These are phyloP conservation scores for Diaporthe helianthi DNA, from an alignment of 2,329 filamentous ascomycete genomes.

Conservation along the genomic window DNA sequence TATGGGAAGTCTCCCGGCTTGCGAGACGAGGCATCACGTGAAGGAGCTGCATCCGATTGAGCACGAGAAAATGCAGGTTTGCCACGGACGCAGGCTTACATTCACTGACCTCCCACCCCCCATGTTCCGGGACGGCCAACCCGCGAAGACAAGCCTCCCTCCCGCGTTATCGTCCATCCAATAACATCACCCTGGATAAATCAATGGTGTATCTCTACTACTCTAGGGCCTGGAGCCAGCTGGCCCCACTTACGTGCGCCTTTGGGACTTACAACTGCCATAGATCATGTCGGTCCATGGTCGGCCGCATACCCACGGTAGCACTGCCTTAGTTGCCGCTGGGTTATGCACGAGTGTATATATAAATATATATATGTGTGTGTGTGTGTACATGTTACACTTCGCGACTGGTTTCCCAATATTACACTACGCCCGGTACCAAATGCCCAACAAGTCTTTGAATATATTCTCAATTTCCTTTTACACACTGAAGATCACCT, in stretches of 20 bases:
- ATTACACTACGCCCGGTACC: neutral
- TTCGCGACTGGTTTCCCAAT: neutral
- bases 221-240: no score
- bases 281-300: constrained; percentile 13
- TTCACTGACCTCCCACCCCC: neutral
- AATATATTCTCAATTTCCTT: neutral
- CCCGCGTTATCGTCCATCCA: constrained; percentile 1
- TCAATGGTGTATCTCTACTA: neutral
- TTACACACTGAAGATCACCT: neutral
- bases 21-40: neutral
- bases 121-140: neutral
- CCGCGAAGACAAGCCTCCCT: neutral
- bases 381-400: neutral
- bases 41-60: neutral
- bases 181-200: constrained; percentile 28
- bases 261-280: constrained; percentile 27
- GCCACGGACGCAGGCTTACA: neutral
- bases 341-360: constrained; percentile 7
- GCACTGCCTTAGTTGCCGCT: constrained; percentile 16
- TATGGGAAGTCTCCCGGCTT: neutral
- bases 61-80: neutral
- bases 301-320: neutral
- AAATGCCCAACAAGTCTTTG: neutral
- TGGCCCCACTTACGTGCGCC: neutral
- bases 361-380: no score